Evolutionary conservation across 1,139 yeast species (phyloP).

Genomic region (Pichia sp.): DNA sequence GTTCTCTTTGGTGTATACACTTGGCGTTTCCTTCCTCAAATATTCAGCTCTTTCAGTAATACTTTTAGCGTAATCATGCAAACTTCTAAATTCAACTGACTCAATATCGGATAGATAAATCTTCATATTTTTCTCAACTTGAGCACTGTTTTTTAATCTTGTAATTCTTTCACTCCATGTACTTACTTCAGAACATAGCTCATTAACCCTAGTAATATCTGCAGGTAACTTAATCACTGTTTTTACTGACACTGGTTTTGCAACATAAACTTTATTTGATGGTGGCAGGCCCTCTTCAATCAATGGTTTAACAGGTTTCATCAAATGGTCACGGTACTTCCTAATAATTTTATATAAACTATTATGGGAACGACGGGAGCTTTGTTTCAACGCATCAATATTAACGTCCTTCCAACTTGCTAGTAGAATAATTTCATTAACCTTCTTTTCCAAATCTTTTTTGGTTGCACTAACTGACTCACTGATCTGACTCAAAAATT

Average conservation of each 20-base stretch:
- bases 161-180: constrained; percentile 20
- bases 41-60: constrained; percentile 55
- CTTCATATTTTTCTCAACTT: constrained; percentile 54
- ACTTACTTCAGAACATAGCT: constrained; percentile 23
- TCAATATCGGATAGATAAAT: constrained; percentile 41
- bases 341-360: constrained; percentile 78
- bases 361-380: constrained; percentile 85
- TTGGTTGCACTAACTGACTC: constrained; percentile 44
- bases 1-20: constrained; percentile 60
- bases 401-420: constrained; percentile 99
- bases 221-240: constrained; percentile 9
- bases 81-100: constrained; percentile 35
- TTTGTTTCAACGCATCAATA: constrained; percentile 86
- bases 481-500: constrained; percentile 49
- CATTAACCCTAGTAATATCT: constrained; percentile 18
- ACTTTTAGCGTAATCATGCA: constrained; percentile 51
- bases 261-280: constrained; percentile 19
- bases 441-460: constrained; percentile 65
- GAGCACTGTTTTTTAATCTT: constrained; percentile 41
- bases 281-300: constrained; percentile 57
- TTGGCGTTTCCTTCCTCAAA: constrained; percentile 75
- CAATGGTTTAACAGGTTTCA: constrained; percentile 48
- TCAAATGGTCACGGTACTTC: constrained; percentile 67
- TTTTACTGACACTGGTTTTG: background rate
- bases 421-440: constrained; percentile 75